Conservation (phyloP, 1,139 yeast genomes). For the Keqinozyma sinolaborantium region DNA sequence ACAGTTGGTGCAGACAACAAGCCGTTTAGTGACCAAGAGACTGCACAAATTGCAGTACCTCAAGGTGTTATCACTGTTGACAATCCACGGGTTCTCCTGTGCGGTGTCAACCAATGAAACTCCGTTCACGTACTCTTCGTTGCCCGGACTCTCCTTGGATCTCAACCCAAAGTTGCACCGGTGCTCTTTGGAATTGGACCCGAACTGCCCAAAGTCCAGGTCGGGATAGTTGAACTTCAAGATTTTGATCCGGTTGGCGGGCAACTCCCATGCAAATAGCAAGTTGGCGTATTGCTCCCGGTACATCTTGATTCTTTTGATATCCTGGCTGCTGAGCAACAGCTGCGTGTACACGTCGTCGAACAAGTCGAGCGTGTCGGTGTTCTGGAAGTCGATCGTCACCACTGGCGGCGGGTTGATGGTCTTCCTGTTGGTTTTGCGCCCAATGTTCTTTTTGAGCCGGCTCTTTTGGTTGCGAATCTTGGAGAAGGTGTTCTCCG, state of each 20-base stretch:
- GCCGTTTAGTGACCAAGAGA: conserved; percentile 54
- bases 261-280: conserved; percentile 79
- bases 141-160: conserved; percentile 16
- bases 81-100: conserved; percentile 30
- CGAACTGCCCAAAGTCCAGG: conserved; percentile 8
- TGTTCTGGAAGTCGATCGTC: conserved; percentile 52
- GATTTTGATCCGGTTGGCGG: conserved; percentile 71
- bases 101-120: conserved; percentile 22
- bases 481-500: conserved; percentile 3
- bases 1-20: conserved; percentile 67
- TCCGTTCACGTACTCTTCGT: conserved; percentile 20
- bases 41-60: conserved; percentile 65
- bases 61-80: conserved; percentile 19
- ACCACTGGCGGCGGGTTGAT: conserved; percentile 35
- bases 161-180: conserved; percentile 43
- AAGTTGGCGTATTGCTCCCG: conserved; percentile 78
- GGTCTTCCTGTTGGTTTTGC: conserved; percentile 11
- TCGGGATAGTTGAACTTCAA: conserved; percentile 64
- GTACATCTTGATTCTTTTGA: conserved; percentile 45
- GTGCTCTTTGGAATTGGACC: conserved; percentile 30
- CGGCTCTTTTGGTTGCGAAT: conserved; percentile 2
- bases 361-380: conserved; percentile 51
- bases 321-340: conserved; percentile 47
- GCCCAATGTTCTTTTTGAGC: conserved; percentile 2
- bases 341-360: conserved; percentile 44